Percentiles rank a stretch among this genome's conserved stretches.
Conservation (phyloP, 2,329 filamentous ascomycete genomes). For the Aureobasidium sp. region DNA sequence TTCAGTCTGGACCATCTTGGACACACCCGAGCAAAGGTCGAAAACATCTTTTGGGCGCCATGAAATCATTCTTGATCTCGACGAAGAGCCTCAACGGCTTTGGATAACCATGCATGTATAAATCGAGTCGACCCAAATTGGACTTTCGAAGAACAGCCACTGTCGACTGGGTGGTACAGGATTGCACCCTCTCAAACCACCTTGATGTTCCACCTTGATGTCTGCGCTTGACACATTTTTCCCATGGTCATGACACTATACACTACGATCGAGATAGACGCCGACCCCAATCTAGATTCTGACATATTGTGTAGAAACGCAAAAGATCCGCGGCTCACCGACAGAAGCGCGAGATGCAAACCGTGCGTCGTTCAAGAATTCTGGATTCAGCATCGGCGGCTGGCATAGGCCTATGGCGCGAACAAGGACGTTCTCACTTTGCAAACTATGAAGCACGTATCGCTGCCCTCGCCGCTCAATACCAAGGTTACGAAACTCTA, state of each 20-base stretch:
- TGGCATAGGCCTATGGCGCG: slow-evolving; percentile 11
- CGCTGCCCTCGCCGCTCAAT: neutral
- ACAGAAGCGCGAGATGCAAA: slow-evolving; percentile 13
- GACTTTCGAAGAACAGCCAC: neutral
- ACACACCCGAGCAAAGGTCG: too few species aligned
- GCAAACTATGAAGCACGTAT: slow-evolving; percentile 11
- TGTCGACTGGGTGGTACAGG: neutral
- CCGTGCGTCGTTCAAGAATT: slow-evolving; percentile 9
- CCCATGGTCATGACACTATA: neutral
- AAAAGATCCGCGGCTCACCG: neutral
- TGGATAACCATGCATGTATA: neutral
- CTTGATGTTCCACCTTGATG: neutral
- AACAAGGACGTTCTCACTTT: slow-evolving; percentile 16
- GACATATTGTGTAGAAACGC: slow-evolving; percentile 15
- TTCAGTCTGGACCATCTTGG: neutral
- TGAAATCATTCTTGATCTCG: neutral
- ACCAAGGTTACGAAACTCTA: neutral
- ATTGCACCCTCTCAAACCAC: neutral
- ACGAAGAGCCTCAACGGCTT: neutral
- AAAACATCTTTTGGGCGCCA: neutral
- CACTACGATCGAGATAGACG: neutral
- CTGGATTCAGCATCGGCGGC: slow-evolving; percentile 7
- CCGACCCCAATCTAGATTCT: neutral
- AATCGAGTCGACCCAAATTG: neutral
- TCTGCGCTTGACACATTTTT: neutral